These are phyloP conservation scores for Dimocarpus longan DNA, from an alignment of 345 rosid genomes.

Conservation along the genomic window DNA sequence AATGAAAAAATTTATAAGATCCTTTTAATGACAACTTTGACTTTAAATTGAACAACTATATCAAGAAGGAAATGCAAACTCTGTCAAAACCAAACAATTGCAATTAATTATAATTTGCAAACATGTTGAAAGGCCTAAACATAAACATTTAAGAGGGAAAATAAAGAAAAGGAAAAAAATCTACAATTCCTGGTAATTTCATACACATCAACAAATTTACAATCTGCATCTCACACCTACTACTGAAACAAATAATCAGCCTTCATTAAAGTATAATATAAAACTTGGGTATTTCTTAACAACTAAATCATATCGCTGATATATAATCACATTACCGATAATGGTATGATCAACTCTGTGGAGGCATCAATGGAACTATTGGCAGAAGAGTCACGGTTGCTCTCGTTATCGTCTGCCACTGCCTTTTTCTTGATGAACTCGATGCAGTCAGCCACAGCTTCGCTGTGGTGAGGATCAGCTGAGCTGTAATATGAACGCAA, in stretches of 20 bases:
- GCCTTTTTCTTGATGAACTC: conserved; percentile 77
- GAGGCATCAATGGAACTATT: conserved; percentile 10
- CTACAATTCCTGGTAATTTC: background rate
- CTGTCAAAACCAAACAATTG: background rate
- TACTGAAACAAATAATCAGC: background rate
- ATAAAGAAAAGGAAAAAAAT: background rate
- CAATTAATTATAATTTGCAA: background rate
- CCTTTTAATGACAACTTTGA: background rate
- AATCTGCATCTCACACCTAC: conserved; percentile 20
- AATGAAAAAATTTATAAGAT: background rate
- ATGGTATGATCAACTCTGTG: conserved; percentile 28
- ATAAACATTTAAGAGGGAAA: background rate
- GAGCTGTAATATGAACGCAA: conserved; percentile 15
- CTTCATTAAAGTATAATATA: background rate
- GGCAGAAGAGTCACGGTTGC: conserved; percentile 4
- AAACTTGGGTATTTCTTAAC: background rate
- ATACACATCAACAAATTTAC: background rate
- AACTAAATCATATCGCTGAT: background rate
- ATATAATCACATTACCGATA: conserved; percentile 32
- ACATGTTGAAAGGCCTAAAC: background rate
- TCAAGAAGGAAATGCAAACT: background rate
- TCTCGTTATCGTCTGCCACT: conserved; percentile 6
- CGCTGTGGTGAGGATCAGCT: conserved; percentile 53
- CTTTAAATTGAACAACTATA: background rate
- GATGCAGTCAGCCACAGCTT: conserved; percentile 82